Evolutionary conservation across 2,329 filamentous ascomycete genomes (phyloP).

Genomic region (Nemania sp.): DNA sequence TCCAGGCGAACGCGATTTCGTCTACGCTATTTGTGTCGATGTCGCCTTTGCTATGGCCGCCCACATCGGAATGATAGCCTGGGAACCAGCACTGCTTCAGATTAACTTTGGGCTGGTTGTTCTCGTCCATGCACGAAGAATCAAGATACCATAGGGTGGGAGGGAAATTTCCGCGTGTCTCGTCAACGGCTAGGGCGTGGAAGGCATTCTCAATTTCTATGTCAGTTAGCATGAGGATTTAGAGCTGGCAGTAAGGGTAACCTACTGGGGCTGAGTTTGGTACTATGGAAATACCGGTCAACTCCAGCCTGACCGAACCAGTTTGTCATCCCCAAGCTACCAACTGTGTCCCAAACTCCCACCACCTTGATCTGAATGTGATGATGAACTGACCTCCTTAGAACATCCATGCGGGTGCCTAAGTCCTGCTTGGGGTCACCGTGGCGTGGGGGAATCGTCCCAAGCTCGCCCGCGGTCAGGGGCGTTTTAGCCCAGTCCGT

Average conservation of each 20-base stretch:
- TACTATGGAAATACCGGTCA: constrained; percentile 13
- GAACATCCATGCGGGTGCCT: constrained; percentile 10
- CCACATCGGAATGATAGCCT: constrained; percentile 21
- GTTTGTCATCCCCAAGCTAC: constrained; percentile 19
- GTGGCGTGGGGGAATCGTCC: constrained; percentile 13
- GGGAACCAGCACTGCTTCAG: constrained; percentile 29
- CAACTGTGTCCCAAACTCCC: constrained; percentile 29
- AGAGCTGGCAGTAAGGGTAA: background rate
- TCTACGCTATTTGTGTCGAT: constrained; percentile 18
- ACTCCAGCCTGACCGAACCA: constrained; percentile 22
- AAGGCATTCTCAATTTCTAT: constrained; percentile 32
- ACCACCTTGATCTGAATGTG: constrained; percentile 26
- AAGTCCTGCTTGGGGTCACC: constrained; percentile 6
- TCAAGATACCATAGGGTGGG: constrained; percentile 28
- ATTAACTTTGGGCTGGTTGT: constrained; percentile 13
- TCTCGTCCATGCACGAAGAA: constrained; percentile 8
- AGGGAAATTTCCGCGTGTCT: constrained; percentile 17
- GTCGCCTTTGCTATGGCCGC: constrained; percentile 4
- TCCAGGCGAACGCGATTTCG: constrained; percentile 26
- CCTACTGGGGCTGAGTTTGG: constrained; percentile 22
- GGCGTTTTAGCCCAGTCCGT: constrained; percentile 5
- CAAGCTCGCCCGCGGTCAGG: constrained; percentile 15
- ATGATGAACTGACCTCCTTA: background rate
- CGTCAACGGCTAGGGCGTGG: constrained; percentile 28
- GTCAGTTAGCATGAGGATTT: background rate